These are phyloP conservation scores for Neurospora sublineolata DNA, from an alignment of 495 filamentous ascomycete species.

Conservation along the genomic window DNA sequence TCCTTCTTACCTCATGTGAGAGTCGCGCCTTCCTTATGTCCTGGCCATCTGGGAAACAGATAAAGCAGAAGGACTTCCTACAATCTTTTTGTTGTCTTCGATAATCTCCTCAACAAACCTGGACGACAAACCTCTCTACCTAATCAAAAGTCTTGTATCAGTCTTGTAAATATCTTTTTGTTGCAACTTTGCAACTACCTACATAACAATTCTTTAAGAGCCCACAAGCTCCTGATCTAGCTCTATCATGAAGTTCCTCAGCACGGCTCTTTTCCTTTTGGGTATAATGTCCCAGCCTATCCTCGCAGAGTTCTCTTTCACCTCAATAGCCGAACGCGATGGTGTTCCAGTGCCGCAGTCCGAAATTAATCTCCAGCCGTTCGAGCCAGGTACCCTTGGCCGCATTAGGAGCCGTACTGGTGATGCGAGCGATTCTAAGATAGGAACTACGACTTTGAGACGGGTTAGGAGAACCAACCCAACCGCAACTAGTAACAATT, in stretches of 20 bases:
- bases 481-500: slow-evolving; percentile 12
- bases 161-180: neutral
- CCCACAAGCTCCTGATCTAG: neutral
- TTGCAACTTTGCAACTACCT: neutral
- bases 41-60: neutral
- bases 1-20: neutral
- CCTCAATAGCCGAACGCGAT: slow-evolving; percentile 12
- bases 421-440: neutral
- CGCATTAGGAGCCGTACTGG: neutral
- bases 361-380: slow-evolving; percentile 17
- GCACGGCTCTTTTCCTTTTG: slow-evolving; percentile 4
- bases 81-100: neutral
- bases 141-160: neutral
- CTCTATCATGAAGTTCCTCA: slow-evolving; percentile 6
- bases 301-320: slow-evolving; percentile 13
- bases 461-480: slow-evolving; percentile 12
- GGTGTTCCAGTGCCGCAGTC: slow-evolving; percentile 15
- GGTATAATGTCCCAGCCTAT: slow-evolving; percentile 8
- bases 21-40: neutral
- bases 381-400: slow-evolving; percentile 4
- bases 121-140: neutral
- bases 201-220: neutral
- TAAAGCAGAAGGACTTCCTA: neutral
- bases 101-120: neutral
- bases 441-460: neutral